Evolutionary conservation across 345 rosid species (phyloP), one percentile per base, ranked within the genome.

Genomic region (Sapria himalayana): DNA sequence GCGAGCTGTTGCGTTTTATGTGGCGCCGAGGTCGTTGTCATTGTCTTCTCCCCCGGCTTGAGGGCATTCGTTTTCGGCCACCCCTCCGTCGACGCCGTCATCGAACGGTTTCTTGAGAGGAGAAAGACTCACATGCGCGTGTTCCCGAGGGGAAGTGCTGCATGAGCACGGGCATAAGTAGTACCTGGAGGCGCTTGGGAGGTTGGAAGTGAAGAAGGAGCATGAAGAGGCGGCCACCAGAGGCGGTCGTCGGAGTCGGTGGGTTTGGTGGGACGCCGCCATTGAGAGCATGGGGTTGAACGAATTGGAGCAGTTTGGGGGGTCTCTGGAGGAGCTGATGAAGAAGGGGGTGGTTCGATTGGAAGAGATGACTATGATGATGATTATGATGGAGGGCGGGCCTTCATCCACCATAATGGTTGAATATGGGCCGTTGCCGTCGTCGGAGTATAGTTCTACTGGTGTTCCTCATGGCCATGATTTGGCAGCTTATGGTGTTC

Each of bases 41-140:
- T 78, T 1, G 79, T 78, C 22, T 73, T 71, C 48, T 77, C 89
- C 25, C 82, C 89, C 0, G 82, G 82, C 2, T 74, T 76, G n/a
- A 73, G 73, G 41, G 76, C 82, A 14, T 78, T 57, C 43, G 71
- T 76, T 1, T 78, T 68, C 15, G 89, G 79, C 11, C 61, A 74
- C 42, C 89, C 89, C 0, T 59, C 56, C 41, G 74, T 78, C 15
- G 71, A 69, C 7, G 37, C 54, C 12, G 64, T 73, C 23, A 13
- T 59, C 2, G 50, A 55, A 15, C 49, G 67, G 8, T 73, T 65
- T 62, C 49, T 54, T 48, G 65, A 49, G 46, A 49, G 25, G 31
- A 31, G 22, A 1, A 4, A 35, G 25, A 41, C 51, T 33, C 13
- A 2, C 34, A 15, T 9, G 9, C 6, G 5, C 37, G 34, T 9